Conservation (phyloP, 805 yeast genomes). For the Henningerozyma blattae region DNA sequence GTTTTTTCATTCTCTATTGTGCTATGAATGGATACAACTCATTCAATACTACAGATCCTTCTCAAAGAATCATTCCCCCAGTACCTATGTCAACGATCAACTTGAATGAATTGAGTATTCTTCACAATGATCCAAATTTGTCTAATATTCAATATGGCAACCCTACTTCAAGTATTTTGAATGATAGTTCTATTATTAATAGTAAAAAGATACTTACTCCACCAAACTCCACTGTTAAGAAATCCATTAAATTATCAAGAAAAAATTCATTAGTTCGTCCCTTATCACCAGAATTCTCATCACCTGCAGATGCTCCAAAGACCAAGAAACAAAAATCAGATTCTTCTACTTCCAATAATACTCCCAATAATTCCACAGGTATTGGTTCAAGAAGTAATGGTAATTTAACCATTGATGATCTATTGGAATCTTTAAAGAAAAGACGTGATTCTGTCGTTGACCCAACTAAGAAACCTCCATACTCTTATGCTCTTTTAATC, state of each 20-base stretch:
- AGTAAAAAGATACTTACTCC: slow-evolving; percentile 16
- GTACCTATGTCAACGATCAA: no score
- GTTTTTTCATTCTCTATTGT: no score
- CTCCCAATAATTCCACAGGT: no score
- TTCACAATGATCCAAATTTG: neutral
- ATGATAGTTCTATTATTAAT: neutral
- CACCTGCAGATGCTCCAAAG: slow-evolving; percentile 20
- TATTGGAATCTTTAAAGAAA: slow-evolving; percentile 14
- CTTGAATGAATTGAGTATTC: no score
- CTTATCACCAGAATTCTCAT: slow-evolving; percentile 22
- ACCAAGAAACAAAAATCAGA: slow-evolving; percentile 21
- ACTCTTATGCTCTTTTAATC: slow-evolving; percentile 84
- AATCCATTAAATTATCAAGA: slow-evolving; percentile 1
- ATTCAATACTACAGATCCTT: no score
- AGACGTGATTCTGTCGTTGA: slow-evolving; percentile 10
- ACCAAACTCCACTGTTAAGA: slow-evolving; percentile 18
- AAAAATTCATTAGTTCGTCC: slow-evolving; percentile 7
- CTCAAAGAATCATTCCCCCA: no score
- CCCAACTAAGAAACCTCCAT: slow-evolving; percentile 60
- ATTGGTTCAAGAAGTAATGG: slow-evolving; percentile 18
- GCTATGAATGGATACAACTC: no score
- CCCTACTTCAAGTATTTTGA: neutral
- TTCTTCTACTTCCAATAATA: slow-evolving; percentile 6
- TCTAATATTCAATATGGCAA: no score
- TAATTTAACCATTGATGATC: slow-evolving; percentile 19